Base-by-base conservation (phyloP, 2,329 filamentous ascomycete species). In the Stachybotrys echinatus region DNA sequence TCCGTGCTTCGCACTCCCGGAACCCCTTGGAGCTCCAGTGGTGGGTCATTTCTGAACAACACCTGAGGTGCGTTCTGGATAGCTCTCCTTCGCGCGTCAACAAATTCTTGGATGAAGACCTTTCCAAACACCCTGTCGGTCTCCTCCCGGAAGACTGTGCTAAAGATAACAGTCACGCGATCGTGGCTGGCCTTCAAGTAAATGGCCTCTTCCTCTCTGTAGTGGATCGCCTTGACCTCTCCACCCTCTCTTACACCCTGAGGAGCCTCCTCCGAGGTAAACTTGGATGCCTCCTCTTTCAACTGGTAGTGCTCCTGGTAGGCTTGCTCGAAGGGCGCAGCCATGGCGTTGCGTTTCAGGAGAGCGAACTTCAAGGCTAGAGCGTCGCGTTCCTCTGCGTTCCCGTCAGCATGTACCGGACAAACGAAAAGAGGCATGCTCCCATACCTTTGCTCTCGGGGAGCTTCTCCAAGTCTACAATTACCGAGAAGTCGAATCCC, bases 61-160 rank as follows among this genome's bases (percentile, higher is more conserved):
- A 99, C 94, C 71, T 99, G 94, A 1, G 94, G 94, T 18, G 95
- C 94, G 69, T 99, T 99, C 73, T 99, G 95, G 55, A 99, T 95
- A 19, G 92, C 92, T 73, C 94, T 85, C 67, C 92, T 83, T 69
- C 94, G 81, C 8, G 95, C 94, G 72, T 99, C 94, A 50, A 97
- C 95, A 58, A 99, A 99, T 71, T 99, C 94, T 74, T 96, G 92
- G 60, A 99, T 84, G 67, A 99, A 99, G 14, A 99, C 91, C 74
- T 96, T 97, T 60, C 94, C 94, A 63, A 95, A 99, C 51, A 99
- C 89, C 54, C 92, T 81, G 67, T 99, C 94, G 49, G 95, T 99
- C 74, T 99, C 95, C 67, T 99, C 95, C 51, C 90, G 81, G 79
- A 99, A 99, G 48, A 97, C 83, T 40, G 94, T 99, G 73, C 91